Evolutionary conservation across 2,329 filamentous ascomycete species (phyloP).

Genomic region (Aspergillus luchuensis): DNA sequence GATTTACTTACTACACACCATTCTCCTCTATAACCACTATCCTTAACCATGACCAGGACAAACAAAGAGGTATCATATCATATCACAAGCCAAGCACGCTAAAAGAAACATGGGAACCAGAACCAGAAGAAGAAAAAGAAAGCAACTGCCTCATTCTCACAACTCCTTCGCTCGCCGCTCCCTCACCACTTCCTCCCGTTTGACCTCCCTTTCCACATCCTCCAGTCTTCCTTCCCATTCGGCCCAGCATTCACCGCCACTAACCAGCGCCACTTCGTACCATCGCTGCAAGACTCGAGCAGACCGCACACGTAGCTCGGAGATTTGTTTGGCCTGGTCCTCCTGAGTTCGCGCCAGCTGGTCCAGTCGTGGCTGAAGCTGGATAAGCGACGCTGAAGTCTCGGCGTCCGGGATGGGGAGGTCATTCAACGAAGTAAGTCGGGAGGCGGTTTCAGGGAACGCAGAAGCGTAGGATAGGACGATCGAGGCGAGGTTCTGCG

Average conservation of each 20-base stretch:
- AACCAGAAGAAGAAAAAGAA: neutral
- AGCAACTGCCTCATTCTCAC: neutral
- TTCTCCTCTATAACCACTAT: too few relatives aligned
- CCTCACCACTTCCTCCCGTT: constrained; percentile 62
- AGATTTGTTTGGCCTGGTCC: constrained; percentile 42
- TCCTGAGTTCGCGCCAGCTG: constrained; percentile 39
- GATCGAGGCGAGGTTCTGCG: constrained; percentile 42
- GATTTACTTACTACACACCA: neutral
- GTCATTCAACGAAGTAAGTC: constrained; percentile 51
- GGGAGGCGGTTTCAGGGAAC: constrained; percentile 51
- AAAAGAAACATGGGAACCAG: neutral
- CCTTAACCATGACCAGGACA: neutral
- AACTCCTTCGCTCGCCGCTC: constrained; percentile 54
- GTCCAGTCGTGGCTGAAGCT: constrained; percentile 47
- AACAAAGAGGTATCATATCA: neutral
- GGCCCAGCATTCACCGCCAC: constrained; percentile 68
- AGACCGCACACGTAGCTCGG: constrained; percentile 46
- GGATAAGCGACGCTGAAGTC: constrained; percentile 44
- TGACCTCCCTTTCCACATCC: constrained; percentile 65
- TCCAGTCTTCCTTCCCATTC: constrained; percentile 70
- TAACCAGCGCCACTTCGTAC: constrained; percentile 73
- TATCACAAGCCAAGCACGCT: neutral
- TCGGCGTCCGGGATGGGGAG: constrained; percentile 48
- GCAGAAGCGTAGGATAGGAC: constrained; percentile 49
- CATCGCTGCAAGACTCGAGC: constrained; percentile 63